phyloP scores from a whole-genome alignment of 352 stramenopile species.

The Elongisporangium anandrum region DNA sequence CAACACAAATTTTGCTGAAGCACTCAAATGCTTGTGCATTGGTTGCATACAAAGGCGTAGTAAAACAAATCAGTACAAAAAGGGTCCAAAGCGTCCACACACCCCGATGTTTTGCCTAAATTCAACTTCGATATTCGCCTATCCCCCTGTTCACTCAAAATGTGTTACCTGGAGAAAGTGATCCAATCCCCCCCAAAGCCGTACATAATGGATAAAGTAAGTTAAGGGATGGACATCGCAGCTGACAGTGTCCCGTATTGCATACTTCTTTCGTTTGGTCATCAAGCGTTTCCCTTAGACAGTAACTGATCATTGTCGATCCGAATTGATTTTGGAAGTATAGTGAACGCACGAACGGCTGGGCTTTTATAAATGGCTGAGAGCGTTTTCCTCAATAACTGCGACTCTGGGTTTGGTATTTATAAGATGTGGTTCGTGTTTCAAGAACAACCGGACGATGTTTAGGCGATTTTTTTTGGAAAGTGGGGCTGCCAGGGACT shows the following conservation, averaged over 20 bases:
- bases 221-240: background rate
- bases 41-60: background rate
- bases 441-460: background rate
- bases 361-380: background rate
- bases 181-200: background rate
- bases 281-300: background rate
- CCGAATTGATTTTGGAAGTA: background rate
- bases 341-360: background rate
- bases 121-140: background rate
- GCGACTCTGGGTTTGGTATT: too few relatives aligned
- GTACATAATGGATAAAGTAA: background rate
- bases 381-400: too few relatives aligned
- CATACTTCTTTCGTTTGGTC: background rate
- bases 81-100: background rate
- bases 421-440: background rate
- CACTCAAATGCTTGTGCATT: background rate
- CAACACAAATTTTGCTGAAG: background rate
- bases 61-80: background rate
- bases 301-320: background rate
- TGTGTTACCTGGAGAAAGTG: background rate
- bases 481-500: background rate
- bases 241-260: background rate
- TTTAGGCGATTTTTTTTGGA: background rate
- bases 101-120: background rate
- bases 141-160: background rate